Base-by-base conservation (phyloP, 1,139 yeast species). In the Pichia sp. region DNA sequence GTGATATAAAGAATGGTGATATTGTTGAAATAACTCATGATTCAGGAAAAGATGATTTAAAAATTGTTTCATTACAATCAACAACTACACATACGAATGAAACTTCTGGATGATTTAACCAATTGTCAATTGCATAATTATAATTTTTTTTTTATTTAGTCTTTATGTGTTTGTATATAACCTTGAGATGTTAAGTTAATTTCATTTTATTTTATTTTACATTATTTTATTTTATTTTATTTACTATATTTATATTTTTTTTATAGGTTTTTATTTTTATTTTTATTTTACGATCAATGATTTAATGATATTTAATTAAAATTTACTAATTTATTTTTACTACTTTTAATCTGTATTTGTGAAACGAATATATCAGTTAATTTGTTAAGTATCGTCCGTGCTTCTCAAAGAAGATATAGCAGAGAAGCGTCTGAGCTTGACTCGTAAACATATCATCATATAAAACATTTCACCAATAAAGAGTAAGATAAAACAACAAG, bases 1-100 rank as follows among this genome's bases (percentile, higher is more conserved):
- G 97, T 3, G 84, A 84, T 59, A 74, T 92, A 25, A 76, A 75
- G 55, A 79, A 82, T 47, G 83, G 79, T 42, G 96, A 87, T 60
- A 72, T 74, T 1, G 92, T 87, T 3, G 49, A 46, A 3, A 43
- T 56, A 35, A 47, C 49, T 7, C 49, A 48, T 27, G 50, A 50
- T 27, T 38, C 41, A 3, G 50, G 32, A 7, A 43, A 55, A 32
- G 49, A 43, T 29, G 52, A 44, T 39, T 40, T 46, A 11, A 6
- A 34, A 2, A 45, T 43, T 11, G 33, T 25, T 32, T 7, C 32
- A 30, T 18, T 18, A 18, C 18, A 18, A 18, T 18, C 18, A 18
- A 30, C 32, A 6, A 30, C 32, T 30, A 6, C 32, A 30, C 32
- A 6, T 30, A 18, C 18, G 18, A 18, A 18, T 18, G 18, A 18